Conservation (phyloP, 345 rosid genomes). For the Sonneratia caseolaris region DNA sequence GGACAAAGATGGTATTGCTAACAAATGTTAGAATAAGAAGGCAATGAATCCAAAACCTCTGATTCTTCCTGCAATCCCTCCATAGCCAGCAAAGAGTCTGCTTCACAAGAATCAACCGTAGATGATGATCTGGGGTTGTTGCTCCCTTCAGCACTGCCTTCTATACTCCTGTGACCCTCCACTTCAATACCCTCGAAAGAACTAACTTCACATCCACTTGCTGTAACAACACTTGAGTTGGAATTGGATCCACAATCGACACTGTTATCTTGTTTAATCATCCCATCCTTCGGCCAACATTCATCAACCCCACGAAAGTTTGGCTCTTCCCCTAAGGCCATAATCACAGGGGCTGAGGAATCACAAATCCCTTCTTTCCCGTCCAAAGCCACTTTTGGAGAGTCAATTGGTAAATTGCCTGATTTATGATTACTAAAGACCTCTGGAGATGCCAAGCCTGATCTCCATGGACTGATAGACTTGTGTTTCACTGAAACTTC, state of each 20-base stretch:
- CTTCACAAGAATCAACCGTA: conserved; percentile 35
- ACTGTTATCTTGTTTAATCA: not conserved
- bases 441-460: conserved; percentile 26
- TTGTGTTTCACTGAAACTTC: conserved; percentile 20
- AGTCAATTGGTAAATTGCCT: not conserved
- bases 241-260: conserved; percentile 15
- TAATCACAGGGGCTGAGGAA: not conserved
- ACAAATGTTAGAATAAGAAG: conserved; percentile 8
- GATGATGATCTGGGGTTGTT: conserved; percentile 25
- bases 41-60: conserved; percentile 41
- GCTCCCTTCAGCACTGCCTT: conserved; percentile 35
- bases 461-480: conserved; percentile 20
- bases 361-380: not conserved
- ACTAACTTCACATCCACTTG: conserved; percentile 19
- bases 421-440: conserved; percentile 13
- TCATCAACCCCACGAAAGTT: not conserved
- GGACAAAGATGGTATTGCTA: not conserved
- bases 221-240: conserved; percentile 21
- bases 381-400: not conserved
- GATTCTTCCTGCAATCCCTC: conserved; percentile 26
- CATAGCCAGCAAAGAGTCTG: conserved; percentile 24
- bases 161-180: conserved; percentile 23
- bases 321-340: conserved; percentile 2
- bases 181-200: conserved; percentile 30
- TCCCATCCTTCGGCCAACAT: conserved; percentile 6